Evolutionary conservation across 225 moss, liverwort and hornwort genomes (phyloP).

Genomic region (Takakia lepidozioides): DNA sequence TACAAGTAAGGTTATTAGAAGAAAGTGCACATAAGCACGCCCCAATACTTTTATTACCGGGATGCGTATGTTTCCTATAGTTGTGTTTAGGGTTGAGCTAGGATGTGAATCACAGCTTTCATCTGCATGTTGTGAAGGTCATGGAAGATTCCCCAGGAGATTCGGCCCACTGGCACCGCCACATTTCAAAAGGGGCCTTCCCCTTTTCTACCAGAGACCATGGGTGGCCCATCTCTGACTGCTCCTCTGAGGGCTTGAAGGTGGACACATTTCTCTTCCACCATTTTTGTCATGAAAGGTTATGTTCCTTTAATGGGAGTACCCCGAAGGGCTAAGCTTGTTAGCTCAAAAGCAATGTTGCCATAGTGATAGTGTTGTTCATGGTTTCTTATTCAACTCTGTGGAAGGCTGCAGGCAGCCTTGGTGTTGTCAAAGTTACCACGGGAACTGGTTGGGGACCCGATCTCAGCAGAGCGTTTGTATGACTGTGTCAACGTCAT

Average conservation of each 20-base stretch:
- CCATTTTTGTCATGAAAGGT: background rate
- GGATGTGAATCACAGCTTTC: too few relatives aligned
- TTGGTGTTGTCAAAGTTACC: slow-evolving; percentile 60
- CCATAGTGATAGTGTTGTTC: too few relatives aligned
- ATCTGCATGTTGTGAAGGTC: slow-evolving; percentile 68
- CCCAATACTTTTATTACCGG: too few relatives aligned
- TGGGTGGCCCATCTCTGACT: slow-evolving; percentile 98
- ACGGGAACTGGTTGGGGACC: slow-evolving; percentile 58
- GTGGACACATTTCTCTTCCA: slow-evolving; percentile 14
- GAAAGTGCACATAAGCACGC: too few relatives aligned
- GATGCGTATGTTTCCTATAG: too few relatives aligned
- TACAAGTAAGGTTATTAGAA: too few relatives aligned
- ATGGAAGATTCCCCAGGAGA: slow-evolving; percentile 62
- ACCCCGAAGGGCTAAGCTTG: too few relatives aligned
- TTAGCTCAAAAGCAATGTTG: too few relatives aligned
- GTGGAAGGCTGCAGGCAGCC: slow-evolving; percentile 78
- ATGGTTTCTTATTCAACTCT: too few relatives aligned
- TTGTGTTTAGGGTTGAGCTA: too few relatives aligned
- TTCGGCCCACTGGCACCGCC: slow-evolving; percentile 67
- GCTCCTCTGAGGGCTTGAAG: slow-evolving; percentile 79
- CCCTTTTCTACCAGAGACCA: slow-evolving; percentile 81
- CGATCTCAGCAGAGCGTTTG: slow-evolving; percentile 57
- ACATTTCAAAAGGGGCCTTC: slow-evolving; percentile 94
- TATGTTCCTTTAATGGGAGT: too few relatives aligned
- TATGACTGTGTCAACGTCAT: slow-evolving; percentile 77